phyloP scores from a whole-genome alignment of 1,139 yeast species.

The Taphrina flavorubra region DNA sequence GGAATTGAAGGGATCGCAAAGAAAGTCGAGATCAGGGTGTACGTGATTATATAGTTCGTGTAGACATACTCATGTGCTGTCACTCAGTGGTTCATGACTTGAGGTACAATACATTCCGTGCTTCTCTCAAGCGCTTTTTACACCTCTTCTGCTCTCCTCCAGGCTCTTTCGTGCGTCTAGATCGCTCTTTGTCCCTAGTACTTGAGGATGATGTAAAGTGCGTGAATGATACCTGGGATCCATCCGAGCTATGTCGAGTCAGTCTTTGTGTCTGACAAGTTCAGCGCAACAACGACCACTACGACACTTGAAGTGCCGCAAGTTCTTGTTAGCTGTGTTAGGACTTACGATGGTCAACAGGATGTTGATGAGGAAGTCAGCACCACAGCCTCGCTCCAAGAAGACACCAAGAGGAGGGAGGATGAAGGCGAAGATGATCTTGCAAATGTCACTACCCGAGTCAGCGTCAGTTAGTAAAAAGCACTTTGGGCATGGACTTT shows the following conservation, averaged over 20 bases:
- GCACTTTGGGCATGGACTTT: not conserved
- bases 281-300: too few relatives aligned
- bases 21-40: not conserved
- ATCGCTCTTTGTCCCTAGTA: conserved; percentile 21
- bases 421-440: conserved; percentile 58
- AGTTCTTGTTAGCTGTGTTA: too few relatives aligned
- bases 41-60: conserved; percentile 7
- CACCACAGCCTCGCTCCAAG: conserved; percentile 66
- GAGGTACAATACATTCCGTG: conserved; percentile 7
- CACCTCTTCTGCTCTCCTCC: not conserved
- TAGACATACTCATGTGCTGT: conserved; percentile 1
- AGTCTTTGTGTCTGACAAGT: not conserved
- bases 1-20: too few relatives aligned
- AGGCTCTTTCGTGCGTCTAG: not conserved
- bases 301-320: too few relatives aligned
- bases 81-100: not conserved
- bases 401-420: conserved; percentile 77
- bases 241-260: conserved; percentile 26
- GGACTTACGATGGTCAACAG: conserved; percentile 52
- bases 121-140: not conserved
- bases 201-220: conserved; percentile 41
- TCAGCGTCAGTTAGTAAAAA: not conserved
- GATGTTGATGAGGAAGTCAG: conserved; percentile 63
- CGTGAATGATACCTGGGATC: conserved; percentile 40
- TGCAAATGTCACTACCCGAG: conserved; percentile 39